Conservation (phyloP, 2,329 filamentous ascomycete species). For the Botrytis fragariae region DNA sequence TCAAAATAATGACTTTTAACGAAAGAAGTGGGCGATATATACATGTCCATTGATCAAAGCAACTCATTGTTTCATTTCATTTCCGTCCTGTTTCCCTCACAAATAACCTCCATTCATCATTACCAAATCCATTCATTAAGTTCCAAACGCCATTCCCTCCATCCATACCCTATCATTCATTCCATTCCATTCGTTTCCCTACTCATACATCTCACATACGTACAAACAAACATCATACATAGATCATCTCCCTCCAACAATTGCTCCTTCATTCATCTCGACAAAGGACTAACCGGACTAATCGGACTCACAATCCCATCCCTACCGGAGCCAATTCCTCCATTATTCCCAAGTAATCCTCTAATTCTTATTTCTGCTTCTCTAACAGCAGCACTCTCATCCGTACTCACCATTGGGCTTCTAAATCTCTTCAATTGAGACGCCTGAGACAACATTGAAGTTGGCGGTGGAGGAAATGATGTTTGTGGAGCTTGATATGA, state of each 20-base stretch:
- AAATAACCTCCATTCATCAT: neutral
- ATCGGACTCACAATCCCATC: neutral
- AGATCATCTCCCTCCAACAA: neutral
- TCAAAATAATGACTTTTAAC: rapidly evolving
- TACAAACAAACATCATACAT: neutral
- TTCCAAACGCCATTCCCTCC: neutral
- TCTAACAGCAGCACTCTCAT: conserved; percentile 5
- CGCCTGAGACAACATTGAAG: neutral
- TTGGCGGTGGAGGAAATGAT: neutral
- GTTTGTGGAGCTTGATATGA: neutral
- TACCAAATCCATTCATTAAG: neutral
- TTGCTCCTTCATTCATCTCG: neutral
- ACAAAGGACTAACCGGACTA: conserved; percentile 1
- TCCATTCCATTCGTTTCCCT: neutral
- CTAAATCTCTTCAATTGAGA: neutral
- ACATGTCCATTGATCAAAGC: neutral
- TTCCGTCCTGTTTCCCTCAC: neutral
- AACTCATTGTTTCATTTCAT: neutral
- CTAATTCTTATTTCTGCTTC: conserved; percentile 17
- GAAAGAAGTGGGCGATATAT: neutral
- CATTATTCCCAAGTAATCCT: conserved; percentile 1
- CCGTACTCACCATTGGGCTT: conserved; percentile 5
- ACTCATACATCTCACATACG: neutral
- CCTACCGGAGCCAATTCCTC: neutral
- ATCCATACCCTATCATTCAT: neutral